These are phyloP conservation scores for Casuarina glauca DNA, from an alignment of 306 rosid genomes.

Conservation along the genomic window DNA sequence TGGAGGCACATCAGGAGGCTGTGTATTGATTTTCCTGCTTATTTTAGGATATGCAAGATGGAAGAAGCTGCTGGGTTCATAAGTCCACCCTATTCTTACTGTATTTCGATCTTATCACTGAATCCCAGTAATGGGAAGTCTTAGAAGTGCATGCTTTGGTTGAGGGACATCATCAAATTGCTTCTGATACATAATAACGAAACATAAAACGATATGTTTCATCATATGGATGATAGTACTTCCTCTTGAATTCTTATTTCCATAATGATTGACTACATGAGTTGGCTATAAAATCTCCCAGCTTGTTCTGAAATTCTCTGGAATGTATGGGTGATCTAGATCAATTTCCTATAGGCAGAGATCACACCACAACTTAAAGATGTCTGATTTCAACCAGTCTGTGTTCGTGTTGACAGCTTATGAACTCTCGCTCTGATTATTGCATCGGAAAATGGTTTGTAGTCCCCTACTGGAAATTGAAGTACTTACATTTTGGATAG, in stretches of 20 bases:
- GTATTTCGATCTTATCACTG: background rate
- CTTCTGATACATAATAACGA: background rate
- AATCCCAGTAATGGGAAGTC: background rate
- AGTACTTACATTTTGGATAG: background rate
- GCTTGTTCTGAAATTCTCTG: background rate
- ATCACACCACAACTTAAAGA: background rate
- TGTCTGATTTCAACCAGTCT: background rate
- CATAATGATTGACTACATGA: background rate
- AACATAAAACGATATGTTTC: background rate
- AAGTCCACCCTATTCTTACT: constrained; percentile 22
- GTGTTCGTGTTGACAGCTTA: background rate
- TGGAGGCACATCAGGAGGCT: constrained; percentile 39
- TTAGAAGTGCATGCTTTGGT: constrained; percentile 10
- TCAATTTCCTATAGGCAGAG: background rate
- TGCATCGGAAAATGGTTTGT: background rate
- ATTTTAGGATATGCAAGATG: constrained; percentile 85
- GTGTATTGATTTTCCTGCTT: constrained; percentile 56
- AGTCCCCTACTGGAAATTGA: background rate
- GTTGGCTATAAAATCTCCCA: background rate
- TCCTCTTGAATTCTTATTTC: background rate
- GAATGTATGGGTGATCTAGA: background rate
- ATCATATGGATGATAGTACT: background rate
- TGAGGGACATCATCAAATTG: background rate
- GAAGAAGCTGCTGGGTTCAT: constrained; percentile 87
- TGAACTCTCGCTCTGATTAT: background rate